Percentiles rank a stretch among this genome's conserved stretches.
phyloP scores from a whole-genome alignment of 441 rosid species.

The Dalechampia spathulata region DNA sequence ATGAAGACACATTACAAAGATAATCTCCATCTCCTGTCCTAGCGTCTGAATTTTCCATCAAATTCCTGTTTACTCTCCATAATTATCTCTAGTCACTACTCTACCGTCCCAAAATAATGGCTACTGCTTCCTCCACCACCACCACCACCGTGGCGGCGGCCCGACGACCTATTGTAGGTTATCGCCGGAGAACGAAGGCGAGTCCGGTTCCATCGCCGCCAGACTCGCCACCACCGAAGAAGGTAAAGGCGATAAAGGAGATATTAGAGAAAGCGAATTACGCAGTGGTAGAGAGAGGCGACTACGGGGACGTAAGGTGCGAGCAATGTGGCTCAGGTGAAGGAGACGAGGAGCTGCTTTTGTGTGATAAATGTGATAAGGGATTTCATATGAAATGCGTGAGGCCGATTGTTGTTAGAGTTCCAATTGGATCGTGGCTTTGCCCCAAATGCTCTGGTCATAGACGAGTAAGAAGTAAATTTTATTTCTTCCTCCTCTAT shows the following conservation, averaged over 20 bases:
- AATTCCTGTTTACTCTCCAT: constrained; percentile 10
- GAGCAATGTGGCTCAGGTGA: constrained; percentile 78
- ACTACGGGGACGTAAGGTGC: constrained; percentile 46
- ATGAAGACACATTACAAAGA: too few species aligned
- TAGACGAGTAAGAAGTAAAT: constrained; percentile 68
- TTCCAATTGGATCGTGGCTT: constrained; percentile 82
- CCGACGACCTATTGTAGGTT: constrained; percentile 27
- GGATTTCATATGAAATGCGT: constrained; percentile 86
- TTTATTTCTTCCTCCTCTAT: not conserved
- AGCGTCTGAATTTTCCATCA: not conserved
- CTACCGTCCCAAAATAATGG: constrained; percentile 13
- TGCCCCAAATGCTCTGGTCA: constrained; percentile 62
- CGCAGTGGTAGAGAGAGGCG: constrained; percentile 37
- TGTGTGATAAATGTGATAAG: constrained; percentile 77
- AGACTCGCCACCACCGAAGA: constrained; percentile 45
- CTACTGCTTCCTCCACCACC: constrained; percentile 31
- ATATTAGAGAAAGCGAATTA: constrained; percentile 45
- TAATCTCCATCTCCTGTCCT: too few species aligned
- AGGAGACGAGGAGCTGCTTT: constrained; percentile 50
- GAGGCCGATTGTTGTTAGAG: constrained; percentile 71
- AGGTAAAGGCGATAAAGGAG: constrained; percentile 45
- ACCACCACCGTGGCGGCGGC: constrained; percentile 20
- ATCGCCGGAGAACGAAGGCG: constrained; percentile 41
- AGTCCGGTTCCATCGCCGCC: constrained; percentile 26
- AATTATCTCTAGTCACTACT: not conserved